Percentiles rank a stretch among this genome's conserved stretches.
These are phyloP conservation scores for Brassica napus DNA, from an alignment of 345 rosid genomes.

Conservation along the genomic window DNA sequence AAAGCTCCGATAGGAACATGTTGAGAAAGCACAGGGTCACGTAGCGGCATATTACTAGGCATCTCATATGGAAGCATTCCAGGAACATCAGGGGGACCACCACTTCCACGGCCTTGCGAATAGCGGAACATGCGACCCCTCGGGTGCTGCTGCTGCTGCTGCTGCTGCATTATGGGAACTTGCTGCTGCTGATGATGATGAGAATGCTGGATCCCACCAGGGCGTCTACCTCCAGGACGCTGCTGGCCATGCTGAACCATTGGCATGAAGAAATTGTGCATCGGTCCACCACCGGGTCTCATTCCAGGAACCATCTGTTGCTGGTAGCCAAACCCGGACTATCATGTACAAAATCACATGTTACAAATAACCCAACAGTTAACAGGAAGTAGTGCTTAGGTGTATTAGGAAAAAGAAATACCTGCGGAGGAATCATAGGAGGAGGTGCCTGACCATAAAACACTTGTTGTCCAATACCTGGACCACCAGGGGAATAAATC, in stretches of 20 bases:
- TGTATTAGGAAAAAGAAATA: constrained; percentile 21
- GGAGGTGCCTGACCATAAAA: constrained; percentile 92
- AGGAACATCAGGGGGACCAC: constrained; percentile 51
- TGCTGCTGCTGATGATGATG: constrained; percentile 84
- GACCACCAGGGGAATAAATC: constrained; percentile 76
- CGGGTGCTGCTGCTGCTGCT: constrained; percentile 51
- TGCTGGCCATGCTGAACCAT: constrained; percentile 95
- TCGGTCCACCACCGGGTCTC: constrained; percentile 77
- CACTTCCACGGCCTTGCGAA: constrained; percentile 69
- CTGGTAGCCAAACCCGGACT: constrained; percentile 94
- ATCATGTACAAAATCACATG: constrained; percentile 17
- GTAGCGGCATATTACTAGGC: constrained; percentile 55
- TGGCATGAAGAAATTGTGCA: constrained; percentile 81
- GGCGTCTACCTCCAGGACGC: constrained; percentile 77
- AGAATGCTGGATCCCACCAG: constrained; percentile 66
- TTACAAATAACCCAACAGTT: neutral
- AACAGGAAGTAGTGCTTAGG: constrained; percentile 30
- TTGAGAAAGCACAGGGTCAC: constrained; percentile 61
- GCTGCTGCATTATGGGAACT: constrained; percentile 74
- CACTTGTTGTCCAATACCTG: constrained; percentile 78
- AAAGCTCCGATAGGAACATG: constrained; percentile 78
- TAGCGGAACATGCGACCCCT: constrained; percentile 68
- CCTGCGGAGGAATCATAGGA: constrained; percentile 81
- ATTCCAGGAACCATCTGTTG: constrained; percentile 93
- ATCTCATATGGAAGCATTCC: constrained; percentile 80